These are phyloP conservation scores for Malus sylvestris DNA, from an alignment of 306 rosid species.

Conservation along the genomic window DNA sequence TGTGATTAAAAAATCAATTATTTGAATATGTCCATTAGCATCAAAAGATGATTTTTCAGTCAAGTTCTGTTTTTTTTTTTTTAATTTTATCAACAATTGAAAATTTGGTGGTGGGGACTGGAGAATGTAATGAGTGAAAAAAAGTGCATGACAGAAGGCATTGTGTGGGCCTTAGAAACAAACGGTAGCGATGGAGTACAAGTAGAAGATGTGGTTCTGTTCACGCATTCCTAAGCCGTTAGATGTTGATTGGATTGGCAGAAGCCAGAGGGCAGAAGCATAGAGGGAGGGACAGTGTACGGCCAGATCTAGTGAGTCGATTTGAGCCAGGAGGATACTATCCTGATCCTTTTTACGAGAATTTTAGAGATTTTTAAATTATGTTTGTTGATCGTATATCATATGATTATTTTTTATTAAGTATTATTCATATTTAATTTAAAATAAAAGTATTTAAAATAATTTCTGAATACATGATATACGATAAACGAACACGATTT, in stretches of 20 bases:
- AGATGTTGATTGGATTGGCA: conserved; percentile 16
- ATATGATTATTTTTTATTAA: fast-evolving
- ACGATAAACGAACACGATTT: too few species aligned
- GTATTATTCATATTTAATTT: too few species aligned
- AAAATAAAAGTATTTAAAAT: too few species aligned
- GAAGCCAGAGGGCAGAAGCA: not conserved
- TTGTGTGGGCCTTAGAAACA: conserved; percentile 1
- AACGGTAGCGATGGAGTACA: conserved; percentile 11
- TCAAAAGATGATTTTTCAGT: too few species aligned
- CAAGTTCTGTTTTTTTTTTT: too few species aligned
- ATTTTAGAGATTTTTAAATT: fast-evolving
- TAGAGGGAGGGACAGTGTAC: conserved; percentile 6
- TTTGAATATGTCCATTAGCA: too few species aligned
- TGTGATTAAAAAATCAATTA: too few species aligned
- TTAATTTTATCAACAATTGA: not conserved
- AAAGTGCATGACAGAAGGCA: conserved; percentile 34
- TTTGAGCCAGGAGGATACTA: not conserved
- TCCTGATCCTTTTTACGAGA: fast-evolving
- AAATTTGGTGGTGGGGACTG: not conserved
- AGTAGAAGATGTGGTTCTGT: not conserved
- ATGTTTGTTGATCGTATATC: too few species aligned
- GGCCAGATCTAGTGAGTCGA: conserved; percentile 26
- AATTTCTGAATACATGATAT: fast-evolving
- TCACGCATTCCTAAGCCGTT: not conserved
- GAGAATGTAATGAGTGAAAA: not conserved